Evolutionary conservation across 371 early-diverging fungal genomes (phyloP), one percentile per base, ranked within the genome.

Genomic region (Batkoa obscura): DNA sequence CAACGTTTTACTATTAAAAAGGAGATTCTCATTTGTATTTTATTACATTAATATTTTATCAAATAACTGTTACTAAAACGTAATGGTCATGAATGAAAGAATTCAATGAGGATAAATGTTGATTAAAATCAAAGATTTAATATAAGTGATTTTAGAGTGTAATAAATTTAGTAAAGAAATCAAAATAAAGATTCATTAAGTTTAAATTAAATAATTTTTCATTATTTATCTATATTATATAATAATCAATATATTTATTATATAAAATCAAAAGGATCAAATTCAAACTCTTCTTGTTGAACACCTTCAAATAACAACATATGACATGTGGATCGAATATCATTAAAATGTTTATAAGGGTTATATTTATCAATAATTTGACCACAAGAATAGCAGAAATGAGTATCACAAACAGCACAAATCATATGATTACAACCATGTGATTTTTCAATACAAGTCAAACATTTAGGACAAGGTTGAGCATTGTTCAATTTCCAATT

Each of bases 331-430:
- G 50, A 45, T 2, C 58, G 42, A 0, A 13, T 23, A 43, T 43
- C 45, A 37, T 63, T 63, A 45, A 57, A 63, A 55, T 60, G 60
- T 8, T 33, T 8, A 37, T 60, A 60, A 32, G 63, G 58, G 33
- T 58, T 53, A 30, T 33, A 17, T 13, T 53, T 15, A 30, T 57
- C 50, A n/a, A 63, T 54, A 31, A 38, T 37, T 1, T 32, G 36
- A 13, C 63, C 60, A 50, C 63, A 63, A 39, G 60, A 45, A 41
- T 63, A 59, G 47, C 60, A 63, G 43, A 63, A 63, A 50, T 63
- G 60, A 13, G 57, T 47, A 31, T 50, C 33, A 39, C 63, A 63
- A 35, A 56, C 52, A 2, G 57, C 39, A 36, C 63, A 63, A 13
- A 30, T 15, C 60, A 60, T 63, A 38, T 63, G 63, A 59, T 63